Base-by-base conservation (phyloP, 1,139 yeast genomes). In the Insectozyma bohioensis region DNA sequence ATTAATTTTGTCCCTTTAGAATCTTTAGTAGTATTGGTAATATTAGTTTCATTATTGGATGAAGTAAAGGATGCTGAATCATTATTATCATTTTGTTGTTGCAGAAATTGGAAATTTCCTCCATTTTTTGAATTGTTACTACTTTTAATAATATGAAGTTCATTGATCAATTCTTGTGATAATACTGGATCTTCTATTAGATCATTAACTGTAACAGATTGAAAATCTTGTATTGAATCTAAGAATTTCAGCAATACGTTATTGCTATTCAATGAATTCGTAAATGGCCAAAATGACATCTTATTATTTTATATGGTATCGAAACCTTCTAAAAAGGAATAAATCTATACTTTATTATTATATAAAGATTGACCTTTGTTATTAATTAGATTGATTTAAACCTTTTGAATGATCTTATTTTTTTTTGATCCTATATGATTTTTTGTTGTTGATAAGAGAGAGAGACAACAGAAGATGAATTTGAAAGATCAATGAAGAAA, bases 251-350 rank as follows among this genome's bases (percentile, higher is more conserved):
- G 74, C 39, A 68, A 63, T 39, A 51, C 64, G 45, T 63, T 63
- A 45, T 65, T 66, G 49, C 46, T 61, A 47, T 56, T 62, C 44
- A 63, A 54, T 13, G 71, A 52, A 35, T 61, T 68, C 28, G 70
- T 52, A 45, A 69, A 69, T 27, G 75, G 75, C 75, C 75, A 69
- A 44, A 69, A 69, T 27, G 75, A 69, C 75, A 69, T 69, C n/a
- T n/a, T n/a, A n/a, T n/a, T n/a, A n/a, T n/a, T n/a, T n/a, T n/a
- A n/a, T n/a, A n/a, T n/a, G n/a, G n/a, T n/a, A n/a, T n/a, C n/a
- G n/a, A n/a, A n/a, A n/a, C n/a, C n/a, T n/a, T n/a, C n/a, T n/a
- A n/a, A n/a, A n/a, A n/a, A n/a, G n/a, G n/a, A n/a, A n/a, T n/a
- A n/a, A n/a, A n/a, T n/a, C n/a, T n/a, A n/a, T n/a, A n/a, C n/a